Base-by-base conservation (phyloP, 805 yeast genomes). In the Myxozyma vanderwaltii region DNA sequence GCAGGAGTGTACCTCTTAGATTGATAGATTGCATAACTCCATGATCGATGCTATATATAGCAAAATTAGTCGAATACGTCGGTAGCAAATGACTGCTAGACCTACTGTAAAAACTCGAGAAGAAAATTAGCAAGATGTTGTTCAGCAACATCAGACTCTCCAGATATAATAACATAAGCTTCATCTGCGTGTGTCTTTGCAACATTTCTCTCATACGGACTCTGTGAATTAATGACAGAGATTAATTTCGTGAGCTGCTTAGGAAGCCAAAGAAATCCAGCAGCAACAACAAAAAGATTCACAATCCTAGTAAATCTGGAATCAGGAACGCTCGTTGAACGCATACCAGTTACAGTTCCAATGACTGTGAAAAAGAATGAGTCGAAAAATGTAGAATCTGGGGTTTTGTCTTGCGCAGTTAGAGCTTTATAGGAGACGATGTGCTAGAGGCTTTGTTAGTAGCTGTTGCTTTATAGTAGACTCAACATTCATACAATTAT, bases 321-420 rank as follows among this genome's bases (percentile, higher is more conserved):
- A 38, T 56, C 60, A 17, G 60, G 60, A 12, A 56, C 56, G 19
- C 48, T 41, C 23, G 60, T 45, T 7, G 55, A 36, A 4, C 51
- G 46, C 26, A 56, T 26, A 6, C 56, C 55, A 4, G 60, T 50
- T 33, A 56, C 51, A 10, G 60, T 51, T 21, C 60, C 60, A 24
- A 56, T 48, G 3, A 53, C 49, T 1, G 60, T 56, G 56, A 56
- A 56, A 51, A 56, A 56, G 51, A 56, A 56, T 5, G 60, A 33
- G 55, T 56, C 60, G 33, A 56, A 56, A 36, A 50, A 50, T 8
- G 56, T 51, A 8, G 51, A 45, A n/a, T 23, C 53, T 12, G 51
- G 54, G 3, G 51, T 43, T 4, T 51, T 48, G 31, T 38, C 43
- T 27, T 43, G 50, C 13, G 46, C 35, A 6, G 49, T 40, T 8